Conservation (phyloP, 352 stramenopile genomes). For the Peronosclerospora sorghi region DNA sequence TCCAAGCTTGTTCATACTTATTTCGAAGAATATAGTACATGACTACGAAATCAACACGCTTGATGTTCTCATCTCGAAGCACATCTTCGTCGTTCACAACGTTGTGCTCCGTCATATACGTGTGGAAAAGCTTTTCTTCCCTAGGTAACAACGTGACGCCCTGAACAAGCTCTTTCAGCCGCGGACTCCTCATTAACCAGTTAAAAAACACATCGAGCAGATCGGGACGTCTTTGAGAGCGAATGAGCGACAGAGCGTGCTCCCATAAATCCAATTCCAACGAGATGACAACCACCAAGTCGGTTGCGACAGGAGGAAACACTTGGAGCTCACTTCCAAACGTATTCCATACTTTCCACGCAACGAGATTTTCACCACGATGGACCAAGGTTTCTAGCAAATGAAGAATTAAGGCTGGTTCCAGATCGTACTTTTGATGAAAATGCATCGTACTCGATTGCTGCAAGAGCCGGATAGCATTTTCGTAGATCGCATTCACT, state of each 20-base stretch:
- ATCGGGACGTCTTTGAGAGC: slow-evolving; percentile 40
- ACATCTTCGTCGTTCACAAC: slow-evolving; percentile 25
- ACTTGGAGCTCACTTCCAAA: no score
- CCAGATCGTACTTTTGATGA: slow-evolving; percentile 63
- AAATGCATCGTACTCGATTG: slow-evolving; percentile 67
- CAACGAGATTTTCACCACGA: slow-evolving; percentile 56
- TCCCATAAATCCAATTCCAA: slow-evolving; percentile 72
- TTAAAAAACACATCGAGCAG: slow-evolving; percentile 55
- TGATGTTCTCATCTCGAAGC: slow-evolving; percentile 68
- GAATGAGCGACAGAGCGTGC: slow-evolving; percentile 45
- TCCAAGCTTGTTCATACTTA: slow-evolving; percentile 63
- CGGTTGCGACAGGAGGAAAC: slow-evolving; percentile 37
- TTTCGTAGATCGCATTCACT: slow-evolving; percentile 31
- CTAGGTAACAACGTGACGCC: no score
- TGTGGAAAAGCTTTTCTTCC: slow-evolving; percentile 49
- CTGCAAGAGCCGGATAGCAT: slow-evolving; percentile 47
- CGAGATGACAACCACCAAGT: slow-evolving; percentile 68
- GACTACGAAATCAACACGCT: slow-evolving; percentile 61
- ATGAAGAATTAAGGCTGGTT: slow-evolving; percentile 59
- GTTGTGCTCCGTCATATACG: slow-evolving; percentile 64
- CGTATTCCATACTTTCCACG: slow-evolving; percentile 85
- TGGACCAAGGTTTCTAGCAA: no score
- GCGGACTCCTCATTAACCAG: slow-evolving; percentile 59
- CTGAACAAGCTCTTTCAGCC: slow-evolving; percentile 67
- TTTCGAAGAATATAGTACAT: slow-evolving; percentile 79